These are phyloP conservation scores for Kazachstania sp. DNA, from an alignment of 1,139 yeast genomes.

Conservation along the genomic window DNA sequence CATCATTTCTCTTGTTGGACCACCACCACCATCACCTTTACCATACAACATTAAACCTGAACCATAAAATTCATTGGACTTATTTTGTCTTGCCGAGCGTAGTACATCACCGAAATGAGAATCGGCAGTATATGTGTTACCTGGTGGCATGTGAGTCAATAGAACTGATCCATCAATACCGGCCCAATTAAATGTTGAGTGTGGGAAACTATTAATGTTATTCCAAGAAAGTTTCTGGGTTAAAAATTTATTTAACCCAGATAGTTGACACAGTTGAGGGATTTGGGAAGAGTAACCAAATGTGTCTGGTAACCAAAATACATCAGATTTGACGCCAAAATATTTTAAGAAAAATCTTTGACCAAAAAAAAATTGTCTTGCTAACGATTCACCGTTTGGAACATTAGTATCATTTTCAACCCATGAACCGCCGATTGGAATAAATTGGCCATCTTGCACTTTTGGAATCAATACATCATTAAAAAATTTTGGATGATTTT, in stretches of 20 bases:
- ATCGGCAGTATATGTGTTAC: constrained; percentile 85
- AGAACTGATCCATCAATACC: constrained; percentile 91
- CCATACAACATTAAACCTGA: constrained; percentile 79
- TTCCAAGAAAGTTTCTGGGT: constrained; percentile 97
- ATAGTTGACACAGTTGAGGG: constrained; percentile 82
- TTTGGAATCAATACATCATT: constrained; percentile 50
- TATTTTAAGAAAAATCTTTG: constrained; percentile 74
- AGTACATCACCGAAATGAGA: constrained; percentile 90
- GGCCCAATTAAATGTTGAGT: constrained; percentile 89
- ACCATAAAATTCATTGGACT: constrained; percentile 71
- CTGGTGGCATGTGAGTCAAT: constrained; percentile 96
- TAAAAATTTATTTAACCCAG: constrained; percentile 74
- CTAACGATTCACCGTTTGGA: constrained; percentile 85
- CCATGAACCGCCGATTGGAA: constrained; percentile 96
- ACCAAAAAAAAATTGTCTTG: constrained; percentile 82
- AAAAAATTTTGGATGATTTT: constrained; percentile 77
- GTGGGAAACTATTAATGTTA: constrained; percentile 82
- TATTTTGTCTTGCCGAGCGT: constrained; percentile 71
- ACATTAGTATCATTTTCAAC: constrained; percentile 94
- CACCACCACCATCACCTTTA: constrained; percentile 98
- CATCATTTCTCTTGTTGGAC: constrained; percentile 88
- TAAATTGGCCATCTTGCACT: constrained; percentile 62
- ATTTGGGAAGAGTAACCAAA: constrained; percentile 94
- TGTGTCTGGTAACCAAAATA: constrained; percentile 95
- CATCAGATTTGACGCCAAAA: constrained; percentile 65